These are phyloP conservation scores for Glomus cerebriforme DNA, from an alignment of 192 early-diverging fungal species.

Conservation along the genomic window DNA sequence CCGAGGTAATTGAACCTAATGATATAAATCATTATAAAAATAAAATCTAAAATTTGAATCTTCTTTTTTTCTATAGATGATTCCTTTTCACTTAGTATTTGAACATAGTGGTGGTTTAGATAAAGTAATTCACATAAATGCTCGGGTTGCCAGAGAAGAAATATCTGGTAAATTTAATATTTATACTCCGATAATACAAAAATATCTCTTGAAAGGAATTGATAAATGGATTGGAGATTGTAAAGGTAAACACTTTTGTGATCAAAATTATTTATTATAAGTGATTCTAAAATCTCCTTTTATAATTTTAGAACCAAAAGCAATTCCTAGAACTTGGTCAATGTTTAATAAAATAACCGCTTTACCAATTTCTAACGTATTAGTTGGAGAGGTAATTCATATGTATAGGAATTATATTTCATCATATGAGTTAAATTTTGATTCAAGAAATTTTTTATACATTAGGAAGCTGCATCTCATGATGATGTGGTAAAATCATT, in stretches of 20 bases:
- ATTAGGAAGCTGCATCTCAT: background rate
- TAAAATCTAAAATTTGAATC: background rate
- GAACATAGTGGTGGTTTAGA: background rate
- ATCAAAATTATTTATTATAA: background rate
- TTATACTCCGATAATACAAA: background rate
- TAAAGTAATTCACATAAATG: background rate
- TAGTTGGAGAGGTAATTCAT: conserved; percentile 7
- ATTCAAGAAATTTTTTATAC: background rate
- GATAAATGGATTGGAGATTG: conserved; percentile 14
- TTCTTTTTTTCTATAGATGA: too few species aligned
- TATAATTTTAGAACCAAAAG: conserved; percentile 15
- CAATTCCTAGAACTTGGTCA: background rate
- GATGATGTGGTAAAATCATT: background rate
- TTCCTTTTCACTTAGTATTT: background rate
- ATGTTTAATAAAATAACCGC: background rate
- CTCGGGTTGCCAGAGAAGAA: background rate
- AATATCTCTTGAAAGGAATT: background rate
- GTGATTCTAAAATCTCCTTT: background rate
- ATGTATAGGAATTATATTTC: background rate
- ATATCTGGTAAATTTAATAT: background rate
- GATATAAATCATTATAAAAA: background rate
- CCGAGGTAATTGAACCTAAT: too few species aligned
- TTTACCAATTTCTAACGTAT: background rate
- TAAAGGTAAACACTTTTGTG: too few species aligned
- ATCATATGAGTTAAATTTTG: background rate